Base-by-base conservation (phyloP, 192 early-diverging fungal species). In the Funneliformis mosseae region DNA sequence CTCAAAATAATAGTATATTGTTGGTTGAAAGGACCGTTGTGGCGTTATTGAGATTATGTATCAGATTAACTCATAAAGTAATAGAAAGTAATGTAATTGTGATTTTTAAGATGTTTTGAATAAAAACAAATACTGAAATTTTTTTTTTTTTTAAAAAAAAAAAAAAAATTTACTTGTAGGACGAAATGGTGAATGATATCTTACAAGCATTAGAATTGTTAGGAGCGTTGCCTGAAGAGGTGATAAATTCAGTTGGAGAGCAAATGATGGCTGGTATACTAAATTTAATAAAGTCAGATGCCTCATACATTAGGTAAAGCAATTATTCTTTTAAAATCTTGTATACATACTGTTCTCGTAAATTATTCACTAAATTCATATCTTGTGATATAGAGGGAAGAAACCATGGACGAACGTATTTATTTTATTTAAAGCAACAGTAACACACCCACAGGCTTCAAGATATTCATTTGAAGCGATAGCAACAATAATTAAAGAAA, bases 21-120 rank as follows among this genome's bases (percentile, higher is more conserved):
- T 81, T 96, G 23, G 87, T 97, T 9, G 94, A 97, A 84, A 85
- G 95, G 16, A 90, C 92, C 0, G 94, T 96, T 8, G 89, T 92
- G 8, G 92, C 91, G 8, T 74, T 96, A n/a, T 83, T 96, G 48
- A 78, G 91, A 81, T 84, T 96, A 16, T 86, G 91, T 48, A 91
- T 91, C 50, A 88, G 93, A 4, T 82, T 95, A 76, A 93, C 92
- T 0, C 89, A 92, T 66, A 92, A 89, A 70, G 86, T 91, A 77
- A 78, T 81, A 92, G 62, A 92, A 89, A 70, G 86, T 91, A 77
- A 78, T 81, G 8, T 80, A n/a, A 76, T 64, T 33, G 33, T 33
- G 33, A 2, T 33, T 33, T 2, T 33, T 39, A 23, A 79, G 21
- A 43, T 73, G 14, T 67, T 41, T 55, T 9, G 67, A 23, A 64